Evolutionary conservation across 1,139 yeast genomes (phyloP).

Genomic region (Yamadazyma oceani): DNA sequence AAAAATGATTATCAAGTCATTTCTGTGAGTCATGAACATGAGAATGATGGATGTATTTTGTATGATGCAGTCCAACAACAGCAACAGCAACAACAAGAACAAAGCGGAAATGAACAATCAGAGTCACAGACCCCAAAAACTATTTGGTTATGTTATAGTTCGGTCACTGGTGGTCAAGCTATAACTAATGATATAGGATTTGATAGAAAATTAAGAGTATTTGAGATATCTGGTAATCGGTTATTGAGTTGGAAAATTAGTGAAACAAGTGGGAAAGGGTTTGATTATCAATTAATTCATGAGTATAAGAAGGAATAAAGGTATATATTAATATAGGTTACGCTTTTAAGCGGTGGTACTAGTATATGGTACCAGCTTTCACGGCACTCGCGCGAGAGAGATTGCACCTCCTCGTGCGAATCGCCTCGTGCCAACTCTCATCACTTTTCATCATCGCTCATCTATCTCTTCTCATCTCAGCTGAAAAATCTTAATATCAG

Average conservation of each 20-base stretch:
- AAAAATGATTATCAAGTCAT: slow-evolving; percentile 43
- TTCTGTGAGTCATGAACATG: slow-evolving; percentile 57
- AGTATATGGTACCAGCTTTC: neutral
- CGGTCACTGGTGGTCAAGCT: slow-evolving; percentile 42
- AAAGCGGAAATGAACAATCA: slow-evolving; percentile 2
- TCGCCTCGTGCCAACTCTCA: neutral
- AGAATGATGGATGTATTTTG: slow-evolving; percentile 52
- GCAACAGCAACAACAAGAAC: neutral
- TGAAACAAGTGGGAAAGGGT: slow-evolving; percentile 26
- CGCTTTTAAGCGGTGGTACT: neutral
- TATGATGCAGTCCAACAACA: slow-evolving; percentile 16
- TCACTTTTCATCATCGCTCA: neutral
- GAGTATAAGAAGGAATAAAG: slow-evolving; percentile 3
- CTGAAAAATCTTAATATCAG: slow-evolving; percentile 6
- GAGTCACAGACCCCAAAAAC: slow-evolving; percentile 7
- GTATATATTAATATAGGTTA: neutral
- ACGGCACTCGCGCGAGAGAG: too few species aligned
- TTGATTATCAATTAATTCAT: slow-evolving; percentile 37
- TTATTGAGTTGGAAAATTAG: slow-evolving; percentile 43
- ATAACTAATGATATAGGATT: slow-evolving; percentile 25
- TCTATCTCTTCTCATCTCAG: slow-evolving; percentile 8
- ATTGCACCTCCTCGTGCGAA: neutral
- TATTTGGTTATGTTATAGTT: slow-evolving; percentile 43
- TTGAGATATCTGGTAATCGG: slow-evolving; percentile 26
- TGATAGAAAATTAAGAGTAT: slow-evolving; percentile 37